Percentiles rank a stretch among this genome's conserved stretches.
These are phyloP conservation scores for Dictyostelium intermedium DNA, from an alignment of 78 protist species.

Conservation along the genomic window DNA sequence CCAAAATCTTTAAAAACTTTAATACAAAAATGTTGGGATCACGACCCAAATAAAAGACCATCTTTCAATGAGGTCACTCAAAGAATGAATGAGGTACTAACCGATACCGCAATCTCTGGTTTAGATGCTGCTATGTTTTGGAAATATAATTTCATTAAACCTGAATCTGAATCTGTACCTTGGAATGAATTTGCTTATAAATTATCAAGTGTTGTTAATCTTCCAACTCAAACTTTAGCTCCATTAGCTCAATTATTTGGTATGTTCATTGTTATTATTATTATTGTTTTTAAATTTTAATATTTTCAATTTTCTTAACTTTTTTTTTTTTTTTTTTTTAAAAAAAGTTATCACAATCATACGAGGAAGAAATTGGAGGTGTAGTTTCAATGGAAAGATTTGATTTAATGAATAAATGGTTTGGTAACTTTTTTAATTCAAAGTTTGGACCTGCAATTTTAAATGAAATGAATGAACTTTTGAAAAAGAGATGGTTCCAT, in stretches of 20 bases:
- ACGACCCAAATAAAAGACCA: slow-evolving; percentile 66
- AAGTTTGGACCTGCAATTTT: slow-evolving; percentile 14
- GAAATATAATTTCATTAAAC: slow-evolving; percentile 34
- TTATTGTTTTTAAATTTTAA: not conserved
- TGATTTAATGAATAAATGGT: slow-evolving; percentile 78
- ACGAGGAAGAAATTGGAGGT: slow-evolving; percentile 40
- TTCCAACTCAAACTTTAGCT: not conserved
- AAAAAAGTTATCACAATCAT: not conserved
- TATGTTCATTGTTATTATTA: slow-evolving; percentile 1
- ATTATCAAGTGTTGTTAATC: not conserved
- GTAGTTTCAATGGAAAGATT: slow-evolving; percentile 67
- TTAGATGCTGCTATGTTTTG: slow-evolving; percentile 57
- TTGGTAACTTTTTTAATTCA: slow-evolving; percentile 53
- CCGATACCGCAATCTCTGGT: slow-evolving; percentile 55
- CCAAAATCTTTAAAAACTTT: slow-evolving; percentile 36
- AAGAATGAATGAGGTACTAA: slow-evolving; percentile 63
- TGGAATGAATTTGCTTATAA: slow-evolving; percentile 35
- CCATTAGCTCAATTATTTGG: slow-evolving; percentile 11
- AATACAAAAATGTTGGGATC: slow-evolving; percentile 80
- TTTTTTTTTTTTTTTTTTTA: too few relatives aligned
- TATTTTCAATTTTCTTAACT: too few relatives aligned
- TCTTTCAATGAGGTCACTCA: slow-evolving; percentile 52
- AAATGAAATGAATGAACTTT: slow-evolving; percentile 33
- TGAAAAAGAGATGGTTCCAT: slow-evolving; percentile 76
- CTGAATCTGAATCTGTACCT: slow-evolving; percentile 48